These are phyloP conservation scores for Trifolium subterraneum DNA, from an alignment of 306 rosid species.

Conservation along the genomic window DNA sequence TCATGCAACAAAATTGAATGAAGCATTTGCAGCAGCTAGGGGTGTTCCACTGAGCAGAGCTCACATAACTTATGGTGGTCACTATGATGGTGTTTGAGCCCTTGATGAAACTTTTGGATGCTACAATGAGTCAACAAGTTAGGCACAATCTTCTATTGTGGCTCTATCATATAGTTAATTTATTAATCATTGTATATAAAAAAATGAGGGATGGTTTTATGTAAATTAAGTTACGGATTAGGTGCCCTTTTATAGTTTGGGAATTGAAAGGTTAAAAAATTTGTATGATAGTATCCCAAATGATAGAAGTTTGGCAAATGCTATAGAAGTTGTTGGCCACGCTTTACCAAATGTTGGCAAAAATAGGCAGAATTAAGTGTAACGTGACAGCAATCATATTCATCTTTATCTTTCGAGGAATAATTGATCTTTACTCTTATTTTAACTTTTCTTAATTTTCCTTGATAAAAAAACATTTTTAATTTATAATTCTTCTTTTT, in stretches of 20 bases:
- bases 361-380: too few species aligned
- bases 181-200: conserved; percentile 36
- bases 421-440: too few species aligned
- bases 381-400: too few species aligned
- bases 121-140: background rate
- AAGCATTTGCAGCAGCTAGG: conserved; percentile 62
- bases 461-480: too few species aligned
- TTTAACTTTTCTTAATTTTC: too few species aligned
- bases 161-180: conserved; percentile 9
- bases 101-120: background rate
- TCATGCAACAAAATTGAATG: conserved; percentile 69
- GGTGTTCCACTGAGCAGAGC: conserved; percentile 69
- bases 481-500: too few species aligned
- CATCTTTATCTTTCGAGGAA: too few species aligned
- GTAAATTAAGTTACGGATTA: conserved; percentile 39
- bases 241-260: conserved; percentile 5
- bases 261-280: conserved; percentile 6
- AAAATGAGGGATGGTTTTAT: conserved; percentile 17
- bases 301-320: too few species aligned
- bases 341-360: too few species aligned
- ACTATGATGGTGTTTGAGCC: conserved; percentile 53
- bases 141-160: background rate
- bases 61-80: conserved; percentile 71
- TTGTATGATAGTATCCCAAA: background rate
- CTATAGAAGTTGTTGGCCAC: too few species aligned